phyloP scores from a whole-genome alignment of 768 basidiomycete genomes.

The Phylloporus sp. region DNA sequence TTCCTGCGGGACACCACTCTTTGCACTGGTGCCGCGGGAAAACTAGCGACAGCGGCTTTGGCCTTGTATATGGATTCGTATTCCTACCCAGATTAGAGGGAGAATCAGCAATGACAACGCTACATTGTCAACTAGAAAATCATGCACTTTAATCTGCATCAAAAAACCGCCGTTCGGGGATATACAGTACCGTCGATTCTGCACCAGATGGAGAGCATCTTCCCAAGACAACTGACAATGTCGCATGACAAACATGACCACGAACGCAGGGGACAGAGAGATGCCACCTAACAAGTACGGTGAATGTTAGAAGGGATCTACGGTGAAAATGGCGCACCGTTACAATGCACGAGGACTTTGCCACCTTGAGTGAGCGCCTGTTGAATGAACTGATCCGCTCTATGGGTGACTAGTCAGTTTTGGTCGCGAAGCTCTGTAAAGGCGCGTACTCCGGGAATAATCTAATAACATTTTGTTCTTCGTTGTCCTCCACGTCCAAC shows the following conservation, averaged over 20 bases:
- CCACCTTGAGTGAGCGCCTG: conserved; percentile 55
- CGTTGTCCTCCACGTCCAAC: conserved; percentile 85
- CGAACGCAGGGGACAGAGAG: conserved; percentile 82
- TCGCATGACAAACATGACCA: conserved; percentile 93
- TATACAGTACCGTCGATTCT: conserved; percentile 90
- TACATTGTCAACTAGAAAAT: not conserved
- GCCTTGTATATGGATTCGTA: conserved; percentile 92
- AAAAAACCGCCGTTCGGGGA: conserved; percentile 90
- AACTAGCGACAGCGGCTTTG: conserved; percentile 59
- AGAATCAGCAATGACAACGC: not conserved
- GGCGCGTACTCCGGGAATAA: conserved; percentile 74
- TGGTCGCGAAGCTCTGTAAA: not conserved
- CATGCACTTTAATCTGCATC: conserved; percentile 80
- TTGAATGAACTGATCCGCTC: conserved; percentile 76
- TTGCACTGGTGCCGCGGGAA: conserved; percentile 41
- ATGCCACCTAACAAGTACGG: conserved; percentile 61
- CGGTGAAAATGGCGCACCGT: conserved; percentile 47
- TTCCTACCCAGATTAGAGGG: conserved; percentile 50
- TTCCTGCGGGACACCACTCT: conserved; percentile 57
- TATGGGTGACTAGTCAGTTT: conserved; percentile 25
- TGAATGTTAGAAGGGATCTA: not conserved
- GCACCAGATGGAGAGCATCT: conserved; percentile 83
- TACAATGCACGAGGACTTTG: conserved; percentile 84
- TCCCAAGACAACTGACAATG: conserved; percentile 79
- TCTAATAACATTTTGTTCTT: conserved; percentile 92